Percentiles rank a stretch among this genome's conserved stretches.
These are phyloP conservation scores for Thamnidium elegans DNA, from an alignment of 192 early-diverging fungal genomes.

Conservation along the genomic window DNA sequence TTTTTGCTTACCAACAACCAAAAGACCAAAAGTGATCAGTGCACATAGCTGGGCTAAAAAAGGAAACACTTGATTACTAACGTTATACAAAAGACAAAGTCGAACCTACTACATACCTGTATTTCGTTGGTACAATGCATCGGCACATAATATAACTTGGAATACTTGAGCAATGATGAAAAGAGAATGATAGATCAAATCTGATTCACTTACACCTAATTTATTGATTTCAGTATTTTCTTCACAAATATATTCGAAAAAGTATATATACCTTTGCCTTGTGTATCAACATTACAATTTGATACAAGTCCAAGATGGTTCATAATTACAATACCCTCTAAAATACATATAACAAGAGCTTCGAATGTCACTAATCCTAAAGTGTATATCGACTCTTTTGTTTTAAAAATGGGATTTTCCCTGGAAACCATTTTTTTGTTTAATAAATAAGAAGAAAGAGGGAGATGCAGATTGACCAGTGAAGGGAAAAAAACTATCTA, in stretches of 20 bases:
- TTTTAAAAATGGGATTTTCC: conserved; percentile 19
- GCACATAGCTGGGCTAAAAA: conserved; percentile 31
- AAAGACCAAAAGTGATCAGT: conserved; percentile 31
- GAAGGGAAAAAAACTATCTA: too few species aligned
- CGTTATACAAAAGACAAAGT: neutral
- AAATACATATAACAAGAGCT: conserved; percentile 27
- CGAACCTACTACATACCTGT: conserved; percentile 31
- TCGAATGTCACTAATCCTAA: conserved; percentile 29
- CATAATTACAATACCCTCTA: conserved; percentile 32
- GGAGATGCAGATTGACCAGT: neutral
- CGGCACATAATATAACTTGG: conserved; percentile 35
- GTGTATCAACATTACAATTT: conserved; percentile 21
- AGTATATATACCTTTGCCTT: conserved; percentile 20
- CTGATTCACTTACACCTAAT: conserved; percentile 38
- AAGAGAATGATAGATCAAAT: conserved; percentile 40
- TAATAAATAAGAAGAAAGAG: neutral
- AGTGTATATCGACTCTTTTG: conserved; percentile 20
- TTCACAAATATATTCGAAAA: neutral
- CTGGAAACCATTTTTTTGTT: neutral
- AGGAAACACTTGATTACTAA: neutral
- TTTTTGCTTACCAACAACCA: conserved; percentile 33
- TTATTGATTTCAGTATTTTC: neutral
- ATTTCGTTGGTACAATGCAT: conserved; percentile 36
- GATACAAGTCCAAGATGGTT: conserved; percentile 29
- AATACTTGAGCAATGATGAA: conserved; percentile 42